Percentiles rank a stretch among this genome's conserved stretches.
Evolutionary conservation across 2,329 filamentous ascomycete genomes (phyloP).

Genomic region (Sporothrix protearum): DNA sequence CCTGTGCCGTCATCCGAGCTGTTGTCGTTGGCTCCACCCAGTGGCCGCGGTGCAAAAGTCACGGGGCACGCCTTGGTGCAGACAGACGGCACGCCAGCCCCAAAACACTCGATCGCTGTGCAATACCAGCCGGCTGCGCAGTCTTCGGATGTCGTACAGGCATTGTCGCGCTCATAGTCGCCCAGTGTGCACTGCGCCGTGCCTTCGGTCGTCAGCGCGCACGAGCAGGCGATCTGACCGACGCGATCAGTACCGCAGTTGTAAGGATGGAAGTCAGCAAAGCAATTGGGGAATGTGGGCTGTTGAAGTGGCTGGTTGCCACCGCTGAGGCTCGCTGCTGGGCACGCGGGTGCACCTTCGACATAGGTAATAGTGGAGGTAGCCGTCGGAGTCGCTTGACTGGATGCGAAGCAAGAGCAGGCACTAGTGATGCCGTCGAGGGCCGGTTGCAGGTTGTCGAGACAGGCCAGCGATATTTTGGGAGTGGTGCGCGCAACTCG

Average conservation of each 20-base stretch:
- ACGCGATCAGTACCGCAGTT: conserved; percentile 23
- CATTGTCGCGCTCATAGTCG: conserved; percentile 25
- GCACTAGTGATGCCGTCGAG: conserved; percentile 18
- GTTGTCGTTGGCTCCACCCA: neutral
- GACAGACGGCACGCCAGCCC: conserved; percentile 14
- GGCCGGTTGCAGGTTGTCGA: conserved; percentile 22
- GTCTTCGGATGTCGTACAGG: conserved; percentile 20
- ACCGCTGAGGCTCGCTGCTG: neutral
- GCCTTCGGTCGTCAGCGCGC: conserved; percentile 22
- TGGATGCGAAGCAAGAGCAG: conserved; percentile 22
- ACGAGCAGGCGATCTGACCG: conserved; percentile 25
- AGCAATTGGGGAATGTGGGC: conserved; percentile 25
- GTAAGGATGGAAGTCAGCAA: conserved; percentile 24
- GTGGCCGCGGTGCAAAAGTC: conserved; percentile 8
- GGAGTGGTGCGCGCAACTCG: conserved; percentile 1
- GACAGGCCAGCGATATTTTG: conserved; percentile 21
- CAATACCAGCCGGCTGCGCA: conserved; percentile 24
- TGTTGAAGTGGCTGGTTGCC: neutral
- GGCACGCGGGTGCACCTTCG: conserved; percentile 18
- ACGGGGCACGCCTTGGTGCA: conserved; percentile 22
- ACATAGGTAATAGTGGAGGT: conserved; percentile 17
- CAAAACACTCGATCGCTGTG: conserved; percentile 24
- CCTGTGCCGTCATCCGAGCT: neutral
- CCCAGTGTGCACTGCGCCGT: conserved; percentile 23
- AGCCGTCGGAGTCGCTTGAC: conserved; percentile 9